Base-by-base conservation (phyloP, 192 early-diverging fungal genomes). In the Dissophora globulifera region DNA sequence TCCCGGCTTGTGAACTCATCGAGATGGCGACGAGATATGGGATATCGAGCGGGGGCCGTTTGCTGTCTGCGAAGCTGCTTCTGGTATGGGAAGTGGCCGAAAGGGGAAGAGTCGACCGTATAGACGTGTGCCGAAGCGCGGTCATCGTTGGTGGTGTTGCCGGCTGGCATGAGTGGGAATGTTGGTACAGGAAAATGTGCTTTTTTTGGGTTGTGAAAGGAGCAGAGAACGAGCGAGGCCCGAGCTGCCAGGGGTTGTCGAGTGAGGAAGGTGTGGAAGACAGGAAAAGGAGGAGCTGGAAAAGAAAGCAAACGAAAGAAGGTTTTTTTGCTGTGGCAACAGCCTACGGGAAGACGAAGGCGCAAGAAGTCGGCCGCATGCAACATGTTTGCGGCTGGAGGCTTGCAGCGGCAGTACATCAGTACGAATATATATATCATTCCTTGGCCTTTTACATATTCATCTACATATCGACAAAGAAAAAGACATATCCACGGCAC, bases 1-100 rank as follows among this genome's bases (percentile, higher is more conserved):
- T 56, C 3, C n/a, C 38, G 61, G 27, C 11, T 12, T 16, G 38
- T 43, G 23, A 75, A 75, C 17, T 75, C 70, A 4, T 60, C 56
- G 5, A 75, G 30, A 47, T 60, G 60, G 3, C 50, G 55, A 31
- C n/a, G 17, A 33, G 22, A 48, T 29, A 60, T n/a, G 5, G 54
- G 40, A 27, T 29, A 27, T 47, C 41, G 52, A 7, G 49, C 32
- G 10, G 70, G 70, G 1, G 70, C 70, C 13, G 54, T 15, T n/a
- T 48, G 30, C 22, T 46, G 38, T 26, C 70, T 47, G 17, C 25
- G 61, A 1, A 33, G 49, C 19, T 55, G 32, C 16, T 64, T 65
- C 43, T 33, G 57, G 33, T 38, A 29, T 10, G 59, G 40, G 23
- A 42, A 32, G 19, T 4, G 17, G 19, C 29, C 31, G 27, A 59